phyloP scores from a whole-genome alignment of 1,284 basidiomycete genomes.

The Boletus semigastroideus region DNA sequence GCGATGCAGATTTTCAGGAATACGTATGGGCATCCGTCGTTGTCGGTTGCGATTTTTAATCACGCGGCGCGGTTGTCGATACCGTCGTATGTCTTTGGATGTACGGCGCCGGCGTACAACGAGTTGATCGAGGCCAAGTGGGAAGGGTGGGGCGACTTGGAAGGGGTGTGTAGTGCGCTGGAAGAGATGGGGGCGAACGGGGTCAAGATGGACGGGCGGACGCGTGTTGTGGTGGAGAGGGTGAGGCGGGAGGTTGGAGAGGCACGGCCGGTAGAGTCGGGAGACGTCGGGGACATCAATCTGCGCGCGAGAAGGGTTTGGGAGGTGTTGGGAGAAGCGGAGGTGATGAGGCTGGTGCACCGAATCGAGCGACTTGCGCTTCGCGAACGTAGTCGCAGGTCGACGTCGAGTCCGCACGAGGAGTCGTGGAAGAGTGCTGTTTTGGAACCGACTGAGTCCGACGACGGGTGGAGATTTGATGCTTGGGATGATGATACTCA shows the following conservation, averaged over 20 bases:
- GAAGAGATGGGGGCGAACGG: conserved; percentile 83
- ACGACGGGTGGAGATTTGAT: conserved; percentile 34
- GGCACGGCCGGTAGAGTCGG: conserved; percentile 30
- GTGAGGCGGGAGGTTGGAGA: conserved; percentile 65
- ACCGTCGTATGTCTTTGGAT: conserved; percentile 82
- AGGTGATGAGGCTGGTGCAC: conserved; percentile 39
- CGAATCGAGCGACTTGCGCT: conserved; percentile 40
- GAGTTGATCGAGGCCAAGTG: conserved; percentile 80
- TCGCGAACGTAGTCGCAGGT: conserved; percentile 23
- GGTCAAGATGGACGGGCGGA: conserved; percentile 61
- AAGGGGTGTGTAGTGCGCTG: conserved; percentile 67
- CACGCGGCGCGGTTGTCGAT: conserved; percentile 72
- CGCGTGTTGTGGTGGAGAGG: conserved; percentile 59
- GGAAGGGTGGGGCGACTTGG: conserved; percentile 77
- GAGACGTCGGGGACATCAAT: conserved; percentile 6
- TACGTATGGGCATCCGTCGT: conserved; percentile 75
- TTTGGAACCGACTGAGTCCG: conserved; percentile 8
- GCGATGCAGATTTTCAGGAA: conserved; percentile 77
- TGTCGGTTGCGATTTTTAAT: conserved; percentile 81
- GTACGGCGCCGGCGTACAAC: conserved; percentile 82
- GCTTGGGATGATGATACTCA: conserved; percentile 19
- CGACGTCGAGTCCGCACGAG: conserved; percentile 13
- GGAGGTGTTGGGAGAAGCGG: conserved; percentile 23
- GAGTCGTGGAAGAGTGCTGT: conserved; percentile 31
- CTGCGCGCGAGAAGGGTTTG: conserved; percentile 21